Conservation (phyloP, 2,329 filamentous ascomycete genomes). For the Diaporthe sp. region DNA sequence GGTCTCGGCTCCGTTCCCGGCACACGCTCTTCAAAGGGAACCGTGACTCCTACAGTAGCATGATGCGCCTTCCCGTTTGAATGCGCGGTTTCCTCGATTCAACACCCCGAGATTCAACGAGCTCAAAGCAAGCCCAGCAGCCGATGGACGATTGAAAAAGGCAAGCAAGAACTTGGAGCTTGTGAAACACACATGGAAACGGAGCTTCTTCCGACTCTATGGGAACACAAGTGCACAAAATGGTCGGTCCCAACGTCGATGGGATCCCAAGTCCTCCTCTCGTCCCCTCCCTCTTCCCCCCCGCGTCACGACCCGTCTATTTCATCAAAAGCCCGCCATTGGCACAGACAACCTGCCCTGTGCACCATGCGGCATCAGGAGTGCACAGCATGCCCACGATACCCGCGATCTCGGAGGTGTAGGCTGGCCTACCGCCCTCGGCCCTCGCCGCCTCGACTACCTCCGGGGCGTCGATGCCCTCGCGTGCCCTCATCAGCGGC, state of each 20-base stretch:
- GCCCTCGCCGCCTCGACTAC: conserved; percentile 68
- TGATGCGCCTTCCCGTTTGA: neutral
- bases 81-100: neutral
- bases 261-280: neutral
- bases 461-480: conserved; percentile 70
- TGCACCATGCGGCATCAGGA: conserved; percentile 79
- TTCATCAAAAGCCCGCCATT: conserved; percentile 77
- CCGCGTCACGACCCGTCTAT: conserved; percentile 1
- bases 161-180: neutral
- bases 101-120: neutral
- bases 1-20: neutral
- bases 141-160: neutral
- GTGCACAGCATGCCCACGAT: conserved; percentile 81
- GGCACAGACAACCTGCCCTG: conserved; percentile 81
- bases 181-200: neutral
- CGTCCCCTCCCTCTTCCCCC: neutral
- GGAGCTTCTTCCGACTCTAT: neutral
- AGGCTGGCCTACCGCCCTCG: conserved; percentile 69
- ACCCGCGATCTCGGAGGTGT: conserved; percentile 78
- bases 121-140: neutral
- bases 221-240: neutral
- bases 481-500: conserved; percentile 71
- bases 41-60: neutral
- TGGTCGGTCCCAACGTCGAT: neutral
- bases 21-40: no score